Base-by-base conservation (phyloP, 768 basidiomycete species). In the Lactarius sp. region DNA sequence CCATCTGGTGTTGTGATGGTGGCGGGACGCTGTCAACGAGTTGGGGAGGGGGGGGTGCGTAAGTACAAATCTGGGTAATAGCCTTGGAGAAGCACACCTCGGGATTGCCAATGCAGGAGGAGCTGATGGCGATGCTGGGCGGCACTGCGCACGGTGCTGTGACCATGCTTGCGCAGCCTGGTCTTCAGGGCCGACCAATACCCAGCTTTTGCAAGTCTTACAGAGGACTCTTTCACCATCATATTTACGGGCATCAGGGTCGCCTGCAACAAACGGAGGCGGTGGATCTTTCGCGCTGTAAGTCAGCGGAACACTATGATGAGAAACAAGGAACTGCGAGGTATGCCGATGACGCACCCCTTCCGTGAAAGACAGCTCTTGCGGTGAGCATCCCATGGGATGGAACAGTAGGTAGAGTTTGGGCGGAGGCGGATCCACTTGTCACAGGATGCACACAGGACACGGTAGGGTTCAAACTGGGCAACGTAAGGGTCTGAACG, bases 341-440 rank as follows among this genome's bases (percentile, higher is more conserved):
- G 20, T 14, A 33, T 8, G 39, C 31, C 6, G 18, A 77, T 20
- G 41, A 56, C 85, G 64, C 71, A 87, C 88, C 84, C 81, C 73
- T 88, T 88, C 77, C 88, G 90, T 1, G 87, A 84, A 52, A 92
- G 75, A 74, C 89, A 91, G 71, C 87, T 88, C 76, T 90, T 91
- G 47, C 90, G 78, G 70, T 92, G 90, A 3, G 90, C 89, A 71
- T 91, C 88, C 90, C 90, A 92, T 0, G 90, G 90, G 59, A 92
- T 91, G n/a, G 85, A 87, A 70, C 90, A 92, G 69, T 90, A 92
- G 0, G 89, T 91, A 59, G 89, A 91, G 72, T 92, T 92, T 50
- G 89, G 88, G 8, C 90, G 81, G n/a, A 92, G 78, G 16, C 90
- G 81, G 66, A 92, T 90, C 90, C 90, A 92, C 72, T 90, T 91